phyloP scores from a whole-genome alignment of 2,329 filamentous ascomycete genomes.

The Dothideomycetes sp. region DNA sequence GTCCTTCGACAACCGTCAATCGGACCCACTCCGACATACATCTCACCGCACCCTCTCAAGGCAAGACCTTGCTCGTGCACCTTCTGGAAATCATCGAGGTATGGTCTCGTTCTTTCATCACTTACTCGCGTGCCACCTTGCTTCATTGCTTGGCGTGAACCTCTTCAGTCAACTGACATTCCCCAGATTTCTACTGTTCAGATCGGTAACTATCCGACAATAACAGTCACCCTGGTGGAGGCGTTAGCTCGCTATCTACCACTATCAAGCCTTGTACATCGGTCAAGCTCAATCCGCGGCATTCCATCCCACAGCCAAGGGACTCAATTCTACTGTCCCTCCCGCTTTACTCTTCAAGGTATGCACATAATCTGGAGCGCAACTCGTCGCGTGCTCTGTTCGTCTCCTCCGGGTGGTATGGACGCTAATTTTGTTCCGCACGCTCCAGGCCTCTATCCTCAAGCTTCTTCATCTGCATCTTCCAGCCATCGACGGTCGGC shows the following conservation, averaged over 20 bases:
- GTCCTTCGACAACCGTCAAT: too few relatives aligned
- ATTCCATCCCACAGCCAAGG: slow-evolving; percentile 22
- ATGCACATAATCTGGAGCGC: slow-evolving; percentile 18
- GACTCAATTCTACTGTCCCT: slow-evolving; percentile 19
- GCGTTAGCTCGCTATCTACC: slow-evolving; percentile 45
- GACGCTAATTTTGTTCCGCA: slow-evolving; percentile 10
- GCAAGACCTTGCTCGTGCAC: too few relatives aligned
- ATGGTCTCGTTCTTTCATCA: not conserved
- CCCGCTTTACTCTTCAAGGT: slow-evolving; percentile 40
- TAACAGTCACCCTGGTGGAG: slow-evolving; percentile 29
- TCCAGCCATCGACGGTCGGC: slow-evolving; percentile 13
- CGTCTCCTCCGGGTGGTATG: not conserved
- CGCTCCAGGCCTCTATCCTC: not conserved
- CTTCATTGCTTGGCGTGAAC: not conserved
- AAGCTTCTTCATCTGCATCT: slow-evolving; percentile 22
- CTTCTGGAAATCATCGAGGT: not conserved
- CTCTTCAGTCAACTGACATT: slow-evolving; percentile 32
- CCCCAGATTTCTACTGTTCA: slow-evolving; percentile 27
- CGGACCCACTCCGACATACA: too few relatives aligned
- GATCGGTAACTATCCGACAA: slow-evolving; percentile 10
- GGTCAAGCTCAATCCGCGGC: slow-evolving; percentile 21
- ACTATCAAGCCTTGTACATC: slow-evolving; percentile 19
- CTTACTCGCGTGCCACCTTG: too few relatives aligned
- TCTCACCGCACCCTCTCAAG: too few relatives aligned
- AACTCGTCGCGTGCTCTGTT: slow-evolving; percentile 1